phyloP scores from a whole-genome alignment of 768 basidiomycete genomes.

The Gyrodon lividus region DNA sequence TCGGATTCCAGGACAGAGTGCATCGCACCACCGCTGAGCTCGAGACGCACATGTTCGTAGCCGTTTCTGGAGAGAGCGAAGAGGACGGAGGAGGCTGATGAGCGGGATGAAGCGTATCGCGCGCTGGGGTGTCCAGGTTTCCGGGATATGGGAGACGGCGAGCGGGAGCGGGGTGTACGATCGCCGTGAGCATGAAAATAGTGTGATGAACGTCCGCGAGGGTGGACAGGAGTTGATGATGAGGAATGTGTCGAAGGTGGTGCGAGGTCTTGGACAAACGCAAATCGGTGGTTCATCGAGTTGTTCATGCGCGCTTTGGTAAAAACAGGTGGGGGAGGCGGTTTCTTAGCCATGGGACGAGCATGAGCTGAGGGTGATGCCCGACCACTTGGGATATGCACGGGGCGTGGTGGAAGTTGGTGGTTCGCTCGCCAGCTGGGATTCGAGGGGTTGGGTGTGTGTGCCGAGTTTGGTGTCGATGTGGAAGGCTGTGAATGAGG shows the following conservation, averaged over 20 bases:
- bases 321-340: conserved; percentile 16
- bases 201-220: conserved; percentile 28
- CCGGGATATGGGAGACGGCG: conserved; percentile 43
- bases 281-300: conserved; percentile 22
- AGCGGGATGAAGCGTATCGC: conserved; percentile 21
- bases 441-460: conserved; percentile 24
- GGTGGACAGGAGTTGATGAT: conserved; percentile 34
- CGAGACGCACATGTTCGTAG: conserved; percentile 64
- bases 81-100: conserved; percentile 21
- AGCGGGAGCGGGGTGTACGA: conserved; percentile 30
- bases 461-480: conserved; percentile 27
- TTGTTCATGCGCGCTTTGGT: conserved; percentile 29
- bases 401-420: conserved; percentile 29
- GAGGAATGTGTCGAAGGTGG: conserved; percentile 30
- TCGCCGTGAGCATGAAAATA: conserved; percentile 14
- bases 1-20: conserved; percentile 62
- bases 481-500: conserved; percentile 13
- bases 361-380: conserved; percentile 28
- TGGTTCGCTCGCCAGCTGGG: conserved; percentile 23
- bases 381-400: conserved; percentile 24
- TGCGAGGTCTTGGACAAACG: conserved; percentile 19
- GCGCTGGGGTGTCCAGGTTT: conserved; percentile 35
- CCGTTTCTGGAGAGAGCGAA: conserved; percentile 60
- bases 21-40: conserved; percentile 44
- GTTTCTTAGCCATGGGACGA: conserved; percentile 29